phyloP scores from a whole-genome alignment of 108 stramenopile genomes.

The Aurantiochytrium sp. region DNA sequence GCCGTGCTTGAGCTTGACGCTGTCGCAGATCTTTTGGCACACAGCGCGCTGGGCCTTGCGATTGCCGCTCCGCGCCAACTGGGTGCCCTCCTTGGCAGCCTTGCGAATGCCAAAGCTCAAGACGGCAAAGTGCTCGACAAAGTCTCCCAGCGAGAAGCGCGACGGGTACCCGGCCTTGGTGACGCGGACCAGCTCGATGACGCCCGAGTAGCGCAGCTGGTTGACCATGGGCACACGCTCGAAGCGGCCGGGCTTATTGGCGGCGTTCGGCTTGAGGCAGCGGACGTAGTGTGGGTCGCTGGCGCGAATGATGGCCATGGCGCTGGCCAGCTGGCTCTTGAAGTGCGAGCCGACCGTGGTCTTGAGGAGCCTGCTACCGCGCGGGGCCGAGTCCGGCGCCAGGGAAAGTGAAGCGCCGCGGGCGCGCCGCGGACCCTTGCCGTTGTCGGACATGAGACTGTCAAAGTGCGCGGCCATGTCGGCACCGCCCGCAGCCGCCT shows the following conservation, averaged over 20 bases:
- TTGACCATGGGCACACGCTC: slow-evolving; percentile 28
- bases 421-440: neutral
- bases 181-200: slow-evolving; percentile 63
- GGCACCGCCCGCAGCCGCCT: slow-evolving; percentile 60
- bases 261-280: slow-evolving; percentile 51
- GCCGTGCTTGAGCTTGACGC: neutral
- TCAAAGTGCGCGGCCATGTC: slow-evolving; percentile 5
- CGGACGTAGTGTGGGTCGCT: slow-evolving; percentile 47
- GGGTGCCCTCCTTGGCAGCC: neutral
- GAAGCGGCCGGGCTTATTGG: slow-evolving; percentile 10
- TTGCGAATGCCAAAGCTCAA: neutral
- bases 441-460: neutral
- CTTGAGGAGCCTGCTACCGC: slow-evolving; percentile 16
- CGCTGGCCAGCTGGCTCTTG: slow-evolving; percentile 21
- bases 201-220: slow-evolving; percentile 59
- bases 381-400: neutral
- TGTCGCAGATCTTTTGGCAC: slow-evolving; percentile 8
- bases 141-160: slow-evolving; percentile 54
- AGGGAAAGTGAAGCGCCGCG: neutral
- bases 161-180: slow-evolving; percentile 62
- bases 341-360: slow-evolving; percentile 48
- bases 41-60: neutral
- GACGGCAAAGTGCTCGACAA: slow-evolving; percentile 30
- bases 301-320: slow-evolving; percentile 14
- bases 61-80: neutral